Evolutionary conservation across 805 yeast species (phyloP), one percentile per base, ranked within the genome.

Genomic region (Candida tallmaniae): DNA sequence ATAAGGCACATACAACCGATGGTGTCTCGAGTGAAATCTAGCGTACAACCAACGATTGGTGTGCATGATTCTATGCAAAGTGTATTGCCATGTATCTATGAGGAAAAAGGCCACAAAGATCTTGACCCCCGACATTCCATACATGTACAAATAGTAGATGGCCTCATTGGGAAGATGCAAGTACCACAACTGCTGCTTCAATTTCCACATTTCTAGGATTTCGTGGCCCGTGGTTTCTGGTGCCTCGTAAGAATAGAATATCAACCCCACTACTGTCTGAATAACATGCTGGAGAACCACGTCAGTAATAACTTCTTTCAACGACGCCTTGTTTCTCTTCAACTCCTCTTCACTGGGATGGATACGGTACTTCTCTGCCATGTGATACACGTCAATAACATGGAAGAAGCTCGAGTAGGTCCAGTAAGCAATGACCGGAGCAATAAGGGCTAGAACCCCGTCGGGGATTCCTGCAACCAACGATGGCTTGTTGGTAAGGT

Each of bases 71-170:
- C 96, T 73, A 58, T 93, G 98, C 43, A 89, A 68, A 70, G 78
- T 77, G 60, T 84, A 93, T 63, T 93, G 98, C 98, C 98, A 93
- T 3, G 95, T 73, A 57, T 93, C 98, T 48, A 93, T 74, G 42
- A 93, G 65, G 33, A 77, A 53, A 51, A 88, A 80, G 3, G 94
- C 96, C 20, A 68, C 30, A 10, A 62, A 31, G 21, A 87, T 58
- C 45, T 78, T 78, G n/a, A 75, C 18, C 1, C 62, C 28, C 1
- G 96, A 79, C 46, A 77, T 52, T 4, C 83, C 85, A 48, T 78
- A 77, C 65, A 73, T 68, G 59, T 85, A 87, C 15, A 69, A 49
- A 31, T 68, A 54, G 45, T 69, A 72, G 19, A 84, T 66, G 7
- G 64, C 46, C 12, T 52, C 45, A 41, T 72, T 66, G 10, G 88